Evolutionary conservation across 1,284 basidiomycete genomes (phyloP), one percentile per base, ranked within the genome.

Genomic region (Marasmius tenuissimus): DNA sequence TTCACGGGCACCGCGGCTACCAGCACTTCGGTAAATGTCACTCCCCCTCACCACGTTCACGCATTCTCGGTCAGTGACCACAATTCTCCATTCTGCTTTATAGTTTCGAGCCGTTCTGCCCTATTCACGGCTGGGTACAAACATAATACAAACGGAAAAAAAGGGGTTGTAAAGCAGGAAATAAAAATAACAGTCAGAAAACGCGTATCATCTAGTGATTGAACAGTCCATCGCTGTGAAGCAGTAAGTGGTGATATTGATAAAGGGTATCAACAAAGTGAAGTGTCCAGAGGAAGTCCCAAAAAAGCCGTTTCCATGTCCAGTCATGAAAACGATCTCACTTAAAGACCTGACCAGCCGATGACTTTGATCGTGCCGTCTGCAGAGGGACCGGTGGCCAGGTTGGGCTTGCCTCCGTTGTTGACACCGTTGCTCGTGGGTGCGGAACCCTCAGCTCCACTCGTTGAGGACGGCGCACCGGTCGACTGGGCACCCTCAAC

Each of bases 361-460:
- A 75, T 69, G 57, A 81, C 77, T 58, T 69, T 75, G 57, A 76
- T 67, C 35, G 71, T 68, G 39, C 81, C 81, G 63, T 81, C 77
- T 11, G 75, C 59, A 34, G 76, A 72, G 38, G 69, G 65, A 61
- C 83, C 84, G 22, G 72, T 77, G 69, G 70, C 72, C 52, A 71
- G 53, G 71, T 81, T 79, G 59, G 78, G 78, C 39, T 72, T 71
- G 38, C 69, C 69, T 45, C 65, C 67, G 59, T 63, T 37, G 61
- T 39, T 47, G 62, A 66, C 52, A 57, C 59, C 53, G 55, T 61
- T 62, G 22, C 63, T 63, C 4, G 58, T 64, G 57, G 66, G 57
- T 4, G 67, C 57, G 22, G 68, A 63, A 35, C 69, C 58, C 38
- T 66, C 55, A 7, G 70, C 27, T 27, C 27, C 27, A 27, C 58